Conservation (phyloP, 1,139 yeast genomes). For the Zhuliangozyma parablackwelliae region DNA sequence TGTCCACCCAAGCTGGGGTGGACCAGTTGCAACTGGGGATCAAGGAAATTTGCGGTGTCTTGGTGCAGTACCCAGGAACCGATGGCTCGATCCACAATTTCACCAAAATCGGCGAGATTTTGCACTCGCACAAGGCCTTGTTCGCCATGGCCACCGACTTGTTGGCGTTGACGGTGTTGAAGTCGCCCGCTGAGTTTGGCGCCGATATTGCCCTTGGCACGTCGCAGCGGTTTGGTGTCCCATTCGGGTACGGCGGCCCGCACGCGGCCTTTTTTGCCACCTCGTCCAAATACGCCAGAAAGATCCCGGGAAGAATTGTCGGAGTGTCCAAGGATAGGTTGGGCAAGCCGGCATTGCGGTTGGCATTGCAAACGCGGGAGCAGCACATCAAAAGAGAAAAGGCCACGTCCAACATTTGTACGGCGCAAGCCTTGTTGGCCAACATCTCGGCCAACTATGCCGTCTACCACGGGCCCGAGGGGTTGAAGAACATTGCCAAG, state of each 20-base stretch:
- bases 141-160: conserved; percentile 86
- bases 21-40: conserved; percentile 31
- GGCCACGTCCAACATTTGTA: conserved; percentile 96
- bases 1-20: conserved; percentile 47
- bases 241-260: conserved; percentile 97
- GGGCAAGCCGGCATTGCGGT: conserved; percentile 82
- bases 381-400: conserved; percentile 96
- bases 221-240: conserved; percentile 95
- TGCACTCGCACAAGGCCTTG: conserved; percentile 71
- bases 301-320: conserved; percentile 93
- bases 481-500: conserved; percentile 74
- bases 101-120: conserved; percentile 52
- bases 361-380: conserved; percentile 95
- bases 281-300: conserved; percentile 70
- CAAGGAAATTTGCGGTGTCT: conserved; percentile 65
- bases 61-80: conserved; percentile 88
- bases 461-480: conserved; percentile 93
- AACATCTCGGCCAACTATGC: conserved; percentile 95
- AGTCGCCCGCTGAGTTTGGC: conserved; percentile 79
- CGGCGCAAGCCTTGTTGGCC: conserved; percentile 94
- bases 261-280: conserved; percentile 98
- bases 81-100: conserved; percentile 67
- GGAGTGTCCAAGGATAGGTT: conserved; percentile 91
- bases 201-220: conserved; percentile 94
- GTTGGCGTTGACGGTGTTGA: conserved; percentile 77